Base-by-base conservation (phyloP, 805 yeast genomes). In the Ogataea kodamae region DNA sequence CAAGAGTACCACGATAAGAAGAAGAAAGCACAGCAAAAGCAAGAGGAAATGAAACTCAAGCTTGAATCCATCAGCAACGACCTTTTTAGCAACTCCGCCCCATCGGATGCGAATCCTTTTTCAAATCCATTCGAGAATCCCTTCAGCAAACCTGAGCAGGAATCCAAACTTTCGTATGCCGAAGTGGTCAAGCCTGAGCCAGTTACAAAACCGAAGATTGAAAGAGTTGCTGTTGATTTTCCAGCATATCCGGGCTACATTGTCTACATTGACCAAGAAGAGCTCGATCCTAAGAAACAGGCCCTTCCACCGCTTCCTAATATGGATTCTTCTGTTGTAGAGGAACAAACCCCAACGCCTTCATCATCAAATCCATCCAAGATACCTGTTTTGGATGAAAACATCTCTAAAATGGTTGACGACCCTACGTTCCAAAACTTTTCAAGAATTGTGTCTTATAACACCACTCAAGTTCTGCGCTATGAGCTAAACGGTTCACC, bases 381-480 rank as follows among this genome's bases (percentile, higher is more conserved):
- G 15, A 44, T 55, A 59, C 41, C 70, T 54, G 44, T 67, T 60
- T 45, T 36, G 18, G 69, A 74, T 1, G 74, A 70, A 37, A 68
- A 67, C 25, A 57, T 78, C 11, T 64, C 76, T 2, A 69, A 67
- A 32, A 65, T 78, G 61, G 59, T 82, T 33, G 83, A 84, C 42
- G 96, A 89, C 54, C 76, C 75, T 37, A 74, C 73, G 5, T 92
- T 92, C 59, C 86, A 84, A 52, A 73, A 78, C 40, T 92, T 92
- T 57, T 73, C 85, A 18, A 80, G 76, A 33, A 66, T 76, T 2
- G 81, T 85, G 9, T 81, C 81, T 9, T 82, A 81, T 51, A 92
- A 92, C 52, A 89, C 97, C 3, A 67, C 70, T 3, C 98, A 92
- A 61, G 85, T 92, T 2, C 64, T 92, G 21, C 72, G 98, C 37